Evolutionary conservation across 129 eudicot species (phyloP).

Genomic region (Saussurea involucrata): DNA sequence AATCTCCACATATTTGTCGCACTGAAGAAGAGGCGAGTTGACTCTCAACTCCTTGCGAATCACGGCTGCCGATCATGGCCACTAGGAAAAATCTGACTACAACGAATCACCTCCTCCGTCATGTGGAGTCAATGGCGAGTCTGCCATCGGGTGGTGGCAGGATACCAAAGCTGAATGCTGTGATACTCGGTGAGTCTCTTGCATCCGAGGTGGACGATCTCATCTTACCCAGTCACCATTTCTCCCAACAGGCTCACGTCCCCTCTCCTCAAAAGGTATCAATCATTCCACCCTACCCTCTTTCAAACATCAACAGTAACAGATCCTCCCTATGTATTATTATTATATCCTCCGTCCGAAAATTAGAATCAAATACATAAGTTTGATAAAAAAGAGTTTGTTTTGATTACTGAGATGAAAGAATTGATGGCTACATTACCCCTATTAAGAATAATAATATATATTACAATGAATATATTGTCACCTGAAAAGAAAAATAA

Average conservation of each 20-base stretch:
- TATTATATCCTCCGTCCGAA: too few relatives aligned
- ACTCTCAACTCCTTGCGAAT: conserved; percentile 2
- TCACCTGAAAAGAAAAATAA: neutral
- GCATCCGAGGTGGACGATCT: conserved; percentile 78
- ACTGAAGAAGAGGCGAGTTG: neutral
- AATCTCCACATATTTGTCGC: neutral
- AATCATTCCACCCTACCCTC: neutral
- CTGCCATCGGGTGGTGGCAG: conserved; percentile 66
- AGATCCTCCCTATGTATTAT: neutral
- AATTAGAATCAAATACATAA: neutral
- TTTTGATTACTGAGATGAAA: neutral
- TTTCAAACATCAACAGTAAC: neutral
- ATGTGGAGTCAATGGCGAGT: conserved; percentile 55
- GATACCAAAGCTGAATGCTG: conserved; percentile 54
- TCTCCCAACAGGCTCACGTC: conserved; percentile 46
- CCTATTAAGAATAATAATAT: neutral
- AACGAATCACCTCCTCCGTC: conserved; percentile 52
- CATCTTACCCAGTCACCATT: conserved; percentile 46
- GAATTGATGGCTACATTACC: neutral
- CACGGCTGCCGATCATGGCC: conserved; percentile 20
- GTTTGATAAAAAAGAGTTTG: neutral
- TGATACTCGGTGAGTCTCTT: conserved; percentile 73
- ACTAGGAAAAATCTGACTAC: conserved; percentile 17
- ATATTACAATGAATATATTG: neutral
- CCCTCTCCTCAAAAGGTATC: conserved; percentile 52